Conservation (phyloP, 768 basidiomycete genomes). For the Sarcodon aspratus region DNA sequence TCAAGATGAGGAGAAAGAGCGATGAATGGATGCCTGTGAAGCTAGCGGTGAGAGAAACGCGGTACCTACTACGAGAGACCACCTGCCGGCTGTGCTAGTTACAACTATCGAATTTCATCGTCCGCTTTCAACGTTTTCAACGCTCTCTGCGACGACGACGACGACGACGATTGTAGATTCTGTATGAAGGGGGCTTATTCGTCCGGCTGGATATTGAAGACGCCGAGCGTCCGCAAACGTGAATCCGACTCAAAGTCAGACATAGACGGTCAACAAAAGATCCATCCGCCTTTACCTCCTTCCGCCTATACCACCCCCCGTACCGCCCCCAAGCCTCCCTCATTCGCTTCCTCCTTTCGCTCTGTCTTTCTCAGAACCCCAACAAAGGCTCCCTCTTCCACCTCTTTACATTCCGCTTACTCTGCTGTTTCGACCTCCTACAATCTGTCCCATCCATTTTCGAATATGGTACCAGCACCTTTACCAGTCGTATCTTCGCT, state of each 20-base stretch:
- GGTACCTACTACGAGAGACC: too few relatives aligned
- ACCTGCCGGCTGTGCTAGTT: too few relatives aligned
- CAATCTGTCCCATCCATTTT: constrained; percentile 37
- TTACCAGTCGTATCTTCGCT: constrained; percentile 64
- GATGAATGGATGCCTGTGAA: too few relatives aligned
- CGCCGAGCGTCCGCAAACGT: neutral
- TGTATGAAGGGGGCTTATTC: neutral
- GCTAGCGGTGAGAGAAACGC: too few relatives aligned
- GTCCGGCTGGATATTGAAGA: neutral
- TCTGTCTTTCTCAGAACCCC: constrained; percentile 40
- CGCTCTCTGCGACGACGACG: neutral
- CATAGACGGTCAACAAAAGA: neutral
- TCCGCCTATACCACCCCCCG: constrained; percentile 5
- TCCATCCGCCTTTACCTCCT: constrained; percentile 1
- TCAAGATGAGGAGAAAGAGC: too few relatives aligned
- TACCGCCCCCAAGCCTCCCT: constrained; percentile 5
- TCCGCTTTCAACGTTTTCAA: neutral
- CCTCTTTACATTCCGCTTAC: constrained; percentile 3
- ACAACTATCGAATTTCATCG: neutral
- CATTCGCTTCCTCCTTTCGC: constrained; percentile 27
- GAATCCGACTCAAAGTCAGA: neutral
- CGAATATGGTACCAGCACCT: constrained; percentile 50
- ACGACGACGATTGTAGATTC: neutral
- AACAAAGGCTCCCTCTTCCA: constrained; percentile 32
- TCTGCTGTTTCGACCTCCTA: constrained; percentile 23